Percentiles rank a stretch among this genome's conserved stretches.
Conservation (phyloP, 163 green algal genomes). For the Prototheca stagnorum region DNA sequence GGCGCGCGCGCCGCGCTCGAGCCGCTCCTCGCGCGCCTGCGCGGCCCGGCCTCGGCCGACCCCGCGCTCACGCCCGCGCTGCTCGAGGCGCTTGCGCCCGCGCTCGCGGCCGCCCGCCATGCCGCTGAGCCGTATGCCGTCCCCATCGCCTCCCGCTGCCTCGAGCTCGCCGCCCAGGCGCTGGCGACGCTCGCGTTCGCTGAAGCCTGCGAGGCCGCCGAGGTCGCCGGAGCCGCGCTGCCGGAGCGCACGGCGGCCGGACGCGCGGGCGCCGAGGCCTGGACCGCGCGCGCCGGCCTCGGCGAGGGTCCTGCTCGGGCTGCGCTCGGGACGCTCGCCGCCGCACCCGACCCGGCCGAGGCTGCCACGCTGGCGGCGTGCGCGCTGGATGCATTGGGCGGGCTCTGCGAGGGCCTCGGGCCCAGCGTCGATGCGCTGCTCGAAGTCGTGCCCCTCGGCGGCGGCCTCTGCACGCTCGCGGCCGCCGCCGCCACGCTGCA, state of each 20-base stretch:
- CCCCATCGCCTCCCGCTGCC: slow-evolving; percentile 38
- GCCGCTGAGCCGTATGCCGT: slow-evolving; percentile 45
- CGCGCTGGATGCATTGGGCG: slow-evolving; percentile 58
- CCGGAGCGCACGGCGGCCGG: too few species aligned
- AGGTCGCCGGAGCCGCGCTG: too few species aligned
- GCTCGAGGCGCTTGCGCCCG: slow-evolving; percentile 60
- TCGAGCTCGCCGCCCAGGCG: slow-evolving; percentile 29
- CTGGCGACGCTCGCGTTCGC: too few species aligned
- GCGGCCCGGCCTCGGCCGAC: slow-evolving; percentile 34
- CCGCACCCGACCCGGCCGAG: slow-evolving; percentile 11
- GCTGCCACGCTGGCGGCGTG: slow-evolving; percentile 45
- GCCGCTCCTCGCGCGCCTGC: slow-evolving; percentile 31
- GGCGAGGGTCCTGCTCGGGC: too few species aligned
- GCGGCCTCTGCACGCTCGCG: too few species aligned
- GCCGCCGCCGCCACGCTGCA: not conserved
- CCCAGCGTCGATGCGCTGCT: slow-evolving; percentile 50
- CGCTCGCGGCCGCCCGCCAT: slow-evolving; percentile 12
- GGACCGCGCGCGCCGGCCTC: too few species aligned
- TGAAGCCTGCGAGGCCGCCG: too few species aligned
- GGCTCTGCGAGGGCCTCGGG: slow-evolving; percentile 48
- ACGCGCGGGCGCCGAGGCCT: too few species aligned
- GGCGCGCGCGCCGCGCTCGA: slow-evolving; percentile 23
- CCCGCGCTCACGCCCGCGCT: slow-evolving; percentile 66
- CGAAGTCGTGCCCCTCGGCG: slow-evolving; percentile 19
- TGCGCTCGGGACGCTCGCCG: not conserved